These are phyloP conservation scores for Podospora fimiseda DNA, from an alignment of 495 filamentous ascomycete genomes.

Conservation along the genomic window DNA sequence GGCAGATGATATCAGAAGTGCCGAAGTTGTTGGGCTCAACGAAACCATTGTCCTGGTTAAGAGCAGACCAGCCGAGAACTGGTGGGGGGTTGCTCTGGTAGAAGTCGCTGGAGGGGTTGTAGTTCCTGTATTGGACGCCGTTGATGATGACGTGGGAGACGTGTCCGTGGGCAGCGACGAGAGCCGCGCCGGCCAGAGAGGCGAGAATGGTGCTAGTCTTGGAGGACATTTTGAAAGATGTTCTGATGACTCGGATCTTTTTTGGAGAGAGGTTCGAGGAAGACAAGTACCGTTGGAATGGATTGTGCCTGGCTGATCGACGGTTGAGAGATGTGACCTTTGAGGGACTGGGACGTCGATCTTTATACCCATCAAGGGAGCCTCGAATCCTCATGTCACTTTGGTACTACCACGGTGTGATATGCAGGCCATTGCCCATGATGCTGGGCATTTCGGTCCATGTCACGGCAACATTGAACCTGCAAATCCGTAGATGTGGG, in stretches of 20 bases:
- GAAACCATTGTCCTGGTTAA: conserved; percentile 55
- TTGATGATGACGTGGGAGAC: conserved; percentile 55
- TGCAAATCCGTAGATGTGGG: conserved; percentile 9
- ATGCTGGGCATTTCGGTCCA: conserved; percentile 1
- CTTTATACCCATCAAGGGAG: conserved; percentile 8
- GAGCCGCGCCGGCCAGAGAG: conserved; percentile 43
- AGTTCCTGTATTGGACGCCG: conserved; percentile 44
- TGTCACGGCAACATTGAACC: conserved; percentile 5
- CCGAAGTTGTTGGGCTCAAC: conserved; percentile 43
- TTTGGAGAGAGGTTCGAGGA: neutral
- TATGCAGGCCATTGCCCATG: conserved; percentile 1
- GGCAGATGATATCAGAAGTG: conserved; percentile 47
- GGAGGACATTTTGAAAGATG: conserved; percentile 1
- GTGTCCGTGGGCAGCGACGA: conserved; percentile 56
- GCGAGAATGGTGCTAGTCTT: conserved; percentile 30
- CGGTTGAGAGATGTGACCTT: neutral
- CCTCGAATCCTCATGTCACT: neutral
- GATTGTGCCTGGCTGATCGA: conserved; percentile 1
- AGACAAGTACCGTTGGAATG: neutral
- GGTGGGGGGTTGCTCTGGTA: conserved; percentile 39
- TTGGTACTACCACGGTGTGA: neutral
- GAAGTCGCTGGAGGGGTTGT: conserved; percentile 35
- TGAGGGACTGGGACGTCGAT: neutral
- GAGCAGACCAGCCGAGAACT: conserved; percentile 49
- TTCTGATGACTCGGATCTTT: no score